Base-by-base conservation (phyloP, 345 rosid species). In the Eutrema japonicum region DNA sequence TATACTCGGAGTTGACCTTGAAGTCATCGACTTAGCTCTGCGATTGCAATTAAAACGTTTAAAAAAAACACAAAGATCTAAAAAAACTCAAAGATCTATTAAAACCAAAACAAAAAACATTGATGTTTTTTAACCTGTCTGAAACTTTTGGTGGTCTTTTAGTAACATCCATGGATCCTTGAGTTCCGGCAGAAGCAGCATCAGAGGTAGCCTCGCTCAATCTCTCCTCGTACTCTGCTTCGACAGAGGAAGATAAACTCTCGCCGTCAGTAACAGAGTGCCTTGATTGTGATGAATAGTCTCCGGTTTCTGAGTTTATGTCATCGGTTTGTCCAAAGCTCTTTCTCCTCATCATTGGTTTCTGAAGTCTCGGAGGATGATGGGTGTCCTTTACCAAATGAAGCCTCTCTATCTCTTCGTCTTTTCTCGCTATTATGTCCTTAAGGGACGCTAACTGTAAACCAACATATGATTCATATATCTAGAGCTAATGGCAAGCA, bases 401-500 rank as follows among this genome's bases (percentile, higher is more conserved):
- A 77, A 95, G 75, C 51, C 89, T 79, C 77, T 89, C 98, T 38
- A 95, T 92, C 83, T 95, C 98, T 10, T 88, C 96, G 38, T 95
- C 97, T 70, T 89, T 88, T 69, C 83, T 88, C 2, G 87, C 68
- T 36, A 92, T 82, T n/a, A 85, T 90, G 77, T 95, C 91, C 79
- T 85, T 89, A 38, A 95, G 96, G 68, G 92, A 83, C 73, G 86
- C 83, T 75, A 95, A 83, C 99, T 94, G 71, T 58, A 73, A 22
- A 61, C 22, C 71, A 49, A 41, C 41, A 40, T 58, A 56, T 56
- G 70, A 30, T 27, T 62, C 49, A 40, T 51, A 47, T 10, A 11
- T 18, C 3, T 11, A 22, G 26, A 22, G 10, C 33, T 53, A 27
- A 53, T 63, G 47, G 6, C 8, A 10, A 50, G 51, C 11, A 33